Base-by-base conservation (phyloP, 2,329 filamentous ascomycete species). In the Stagonosporopsis chrysanthemi region DNA sequence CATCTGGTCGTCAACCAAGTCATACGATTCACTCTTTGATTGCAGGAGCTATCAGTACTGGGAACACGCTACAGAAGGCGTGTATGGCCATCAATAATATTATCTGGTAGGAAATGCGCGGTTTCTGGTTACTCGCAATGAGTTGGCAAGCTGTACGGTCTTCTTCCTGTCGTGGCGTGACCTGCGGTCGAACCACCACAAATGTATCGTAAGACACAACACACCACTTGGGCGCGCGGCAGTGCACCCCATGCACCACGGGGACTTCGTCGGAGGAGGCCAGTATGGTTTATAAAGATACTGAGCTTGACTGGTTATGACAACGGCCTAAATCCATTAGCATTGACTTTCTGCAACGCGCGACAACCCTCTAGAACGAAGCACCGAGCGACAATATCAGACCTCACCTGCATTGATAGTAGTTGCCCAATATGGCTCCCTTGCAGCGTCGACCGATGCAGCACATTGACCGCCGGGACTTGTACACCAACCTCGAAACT, bases 401-500 rank as follows among this genome's bases (percentile, higher is more conserved):
- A 28, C 1, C 2, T 14, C 12, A 19, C 26, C 8, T 33, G 23
- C 11, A 29, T 17, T 14, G 24, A 35, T 1, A 29, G 5, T 15
- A 29, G 23, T 9, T 5, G 3, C 24, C 9, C 33, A 31, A n/a
- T 17, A 75, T 75, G 71, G 60, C 64, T 51, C 63, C 66, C 14
- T 64, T 71, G 17, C 51, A 56, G 23, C 66, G 66, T 19, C 65
- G 70, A 31, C 71, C 71, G n/a, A 74, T 78, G 73, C 69, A 87
- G 72, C 88, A 91, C 68, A 82, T 92, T 64, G 85, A 89, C 73
- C 86, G 89, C 41, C 86, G 88, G 74, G 85, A 88, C 39, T 80
- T 92, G 6, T 91, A 91, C 75, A 90, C 86, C 23, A 86, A 84
- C 64, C 81, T 92, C 15, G 88, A 90, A 61, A 83, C 85, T 0